phyloP scores from a whole-genome alignment of 2,329 filamentous ascomycete species.

The Ciborinia camelliae region DNA sequence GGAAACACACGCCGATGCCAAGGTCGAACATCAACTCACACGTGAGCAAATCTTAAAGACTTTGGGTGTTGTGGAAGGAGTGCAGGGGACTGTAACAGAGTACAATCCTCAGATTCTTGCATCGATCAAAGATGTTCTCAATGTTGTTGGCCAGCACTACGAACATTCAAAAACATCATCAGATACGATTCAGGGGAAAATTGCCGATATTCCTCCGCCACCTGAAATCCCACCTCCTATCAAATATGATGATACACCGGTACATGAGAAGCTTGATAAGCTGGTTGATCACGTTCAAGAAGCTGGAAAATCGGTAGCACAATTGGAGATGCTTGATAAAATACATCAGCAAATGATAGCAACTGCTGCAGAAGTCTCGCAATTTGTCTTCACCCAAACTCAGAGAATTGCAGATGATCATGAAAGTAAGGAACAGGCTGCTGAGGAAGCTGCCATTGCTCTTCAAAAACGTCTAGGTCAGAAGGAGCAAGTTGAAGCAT shows the following conservation, averaged over 20 bases:
- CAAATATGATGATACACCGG: slow-evolving; percentile 61
- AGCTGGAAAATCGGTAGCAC: slow-evolving; percentile 66
- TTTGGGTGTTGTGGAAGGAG: slow-evolving; percentile 65
- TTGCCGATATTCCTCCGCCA: slow-evolving; percentile 50
- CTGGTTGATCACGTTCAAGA: slow-evolving; percentile 62
- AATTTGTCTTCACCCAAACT: slow-evolving; percentile 75
- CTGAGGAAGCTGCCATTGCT: slow-evolving; percentile 75
- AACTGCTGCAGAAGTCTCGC: slow-evolving; percentile 78
- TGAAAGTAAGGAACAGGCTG: slow-evolving; percentile 72
- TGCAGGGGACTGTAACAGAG: slow-evolving; percentile 77
- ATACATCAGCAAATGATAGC: slow-evolving; percentile 84
- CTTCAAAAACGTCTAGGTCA: slow-evolving; percentile 71
- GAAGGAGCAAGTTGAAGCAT: slow-evolving; percentile 58
- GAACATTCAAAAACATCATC: slow-evolving; percentile 74
- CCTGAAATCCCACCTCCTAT: slow-evolving; percentile 57
- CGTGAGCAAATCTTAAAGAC: slow-evolving; percentile 77
- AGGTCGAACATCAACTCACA: slow-evolving; percentile 77
- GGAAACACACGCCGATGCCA: slow-evolving; percentile 68
- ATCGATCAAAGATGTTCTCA: slow-evolving; percentile 79
- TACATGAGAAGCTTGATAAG: slow-evolving; percentile 56
- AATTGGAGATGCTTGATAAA: slow-evolving; percentile 79
- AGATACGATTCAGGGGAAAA: slow-evolving; percentile 53
- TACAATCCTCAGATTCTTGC: slow-evolving; percentile 86
- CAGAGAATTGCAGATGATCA: slow-evolving; percentile 72
- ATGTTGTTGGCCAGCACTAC: slow-evolving; percentile 79